These are phyloP conservation scores for Anthracocystis walkeri DNA, from an alignment of 1,284 basidiomycete species.

Conservation along the genomic window DNA sequence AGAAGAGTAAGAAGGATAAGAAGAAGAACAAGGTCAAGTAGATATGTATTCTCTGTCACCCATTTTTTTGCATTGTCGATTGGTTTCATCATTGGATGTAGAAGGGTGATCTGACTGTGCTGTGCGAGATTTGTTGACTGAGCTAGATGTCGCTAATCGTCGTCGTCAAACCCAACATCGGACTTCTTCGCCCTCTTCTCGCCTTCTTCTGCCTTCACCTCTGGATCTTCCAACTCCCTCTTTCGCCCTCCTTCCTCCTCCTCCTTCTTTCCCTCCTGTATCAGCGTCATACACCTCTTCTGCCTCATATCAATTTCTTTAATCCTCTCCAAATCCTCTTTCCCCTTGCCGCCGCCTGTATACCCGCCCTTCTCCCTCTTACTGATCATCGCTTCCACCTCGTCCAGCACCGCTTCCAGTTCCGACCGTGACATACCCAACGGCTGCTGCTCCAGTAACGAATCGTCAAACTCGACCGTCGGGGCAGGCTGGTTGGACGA, in stretches of 20 bases:
- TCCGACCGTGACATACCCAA: slow-evolving; percentile 73
- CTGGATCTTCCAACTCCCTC: neutral
- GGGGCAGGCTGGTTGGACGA: neutral
- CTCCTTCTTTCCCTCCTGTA: slow-evolving; percentile 15
- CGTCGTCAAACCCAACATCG: slow-evolving; percentile 12
- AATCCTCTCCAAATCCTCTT: slow-evolving; percentile 48
- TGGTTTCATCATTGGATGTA: neutral
- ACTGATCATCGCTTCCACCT: slow-evolving; percentile 33
- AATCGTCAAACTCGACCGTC: slow-evolving; percentile 37
- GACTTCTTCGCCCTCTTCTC: slow-evolving; percentile 6
- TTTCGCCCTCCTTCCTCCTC: slow-evolving; percentile 4
- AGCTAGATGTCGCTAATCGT: slow-evolving; percentile 4
- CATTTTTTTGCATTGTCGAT: slow-evolving; percentile 19
- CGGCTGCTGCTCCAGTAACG: slow-evolving; percentile 26
- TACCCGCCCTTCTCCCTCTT: slow-evolving; percentile 27
- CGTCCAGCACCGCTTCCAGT: slow-evolving; percentile 77
- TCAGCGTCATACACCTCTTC: slow-evolving; percentile 43
- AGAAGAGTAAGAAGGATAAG: slow-evolving; percentile 1
- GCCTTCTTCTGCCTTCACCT: slow-evolving; percentile 15
- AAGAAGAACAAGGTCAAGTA: neutral
- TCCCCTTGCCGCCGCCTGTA: slow-evolving; percentile 29
- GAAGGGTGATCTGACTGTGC: too few relatives aligned
- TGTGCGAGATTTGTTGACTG: too few relatives aligned
- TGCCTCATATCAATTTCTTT: slow-evolving; percentile 54
- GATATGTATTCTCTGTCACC: slow-evolving; percentile 4